phyloP scores from a whole-genome alignment of 2,329 filamentous ascomycete genomes.

The Lecanicillium sp. region DNA sequence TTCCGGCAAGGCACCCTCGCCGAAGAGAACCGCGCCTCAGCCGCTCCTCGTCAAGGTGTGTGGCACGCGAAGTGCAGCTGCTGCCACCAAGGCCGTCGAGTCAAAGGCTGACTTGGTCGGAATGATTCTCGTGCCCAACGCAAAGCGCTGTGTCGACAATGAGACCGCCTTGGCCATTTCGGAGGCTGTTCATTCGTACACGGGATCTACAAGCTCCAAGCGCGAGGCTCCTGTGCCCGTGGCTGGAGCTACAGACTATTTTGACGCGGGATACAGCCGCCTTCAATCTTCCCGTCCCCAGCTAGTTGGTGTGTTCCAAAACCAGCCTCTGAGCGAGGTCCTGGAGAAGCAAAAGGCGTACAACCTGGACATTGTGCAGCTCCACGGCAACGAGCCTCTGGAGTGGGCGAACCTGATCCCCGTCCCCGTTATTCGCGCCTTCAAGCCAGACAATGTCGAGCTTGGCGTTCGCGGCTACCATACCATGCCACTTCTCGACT shows the following conservation, averaged over 20 bases:
- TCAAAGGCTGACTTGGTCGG: conserved; percentile 88
- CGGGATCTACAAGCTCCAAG: conserved; percentile 28
- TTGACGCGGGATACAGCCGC: conserved; percentile 44
- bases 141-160: conserved; percentile 71
- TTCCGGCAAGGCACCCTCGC: conserved; percentile 40
- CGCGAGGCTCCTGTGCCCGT: conserved; percentile 18
- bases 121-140: conserved; percentile 79
- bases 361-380: conserved; percentile 78
- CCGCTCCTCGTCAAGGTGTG: conserved; percentile 85
- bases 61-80: conserved; percentile 77
- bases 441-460: conserved; percentile 67
- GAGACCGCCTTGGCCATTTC: conserved; percentile 79
- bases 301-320: conserved; percentile 88
- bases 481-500: conserved; percentile 75
- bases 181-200: conserved; percentile 65
- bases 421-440: conserved; percentile 83
- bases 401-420: conserved; percentile 89
- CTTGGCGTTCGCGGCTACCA: conserved; percentile 74
- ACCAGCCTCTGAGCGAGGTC: conserved; percentile 79
- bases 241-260: conserved; percentile 57
- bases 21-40: conserved; percentile 26
- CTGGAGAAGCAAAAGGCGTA: conserved; percentile 70
- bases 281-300: conserved; percentile 56
- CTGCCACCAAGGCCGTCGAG: conserved; percentile 71
- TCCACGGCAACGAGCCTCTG: conserved; percentile 85